Evolutionary conservation across 768 basidiomycete species (phyloP), one percentile per base, ranked within the genome.

Genomic region (Serendipita sp.): DNA sequence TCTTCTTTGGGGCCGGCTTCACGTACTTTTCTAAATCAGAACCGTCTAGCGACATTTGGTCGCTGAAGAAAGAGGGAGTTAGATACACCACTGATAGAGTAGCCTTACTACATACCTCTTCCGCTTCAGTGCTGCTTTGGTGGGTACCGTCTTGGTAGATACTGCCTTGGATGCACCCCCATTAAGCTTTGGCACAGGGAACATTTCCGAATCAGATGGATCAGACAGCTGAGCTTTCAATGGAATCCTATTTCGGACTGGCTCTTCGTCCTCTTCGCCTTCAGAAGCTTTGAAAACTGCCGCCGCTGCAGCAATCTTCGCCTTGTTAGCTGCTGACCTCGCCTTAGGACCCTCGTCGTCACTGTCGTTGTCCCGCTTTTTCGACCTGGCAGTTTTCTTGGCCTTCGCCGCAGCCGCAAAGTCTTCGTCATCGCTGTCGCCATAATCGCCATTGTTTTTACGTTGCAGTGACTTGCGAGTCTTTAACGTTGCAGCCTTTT

Each of bases 291-390:
- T 34, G 34, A 60, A 60, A 34, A 36, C 55, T 10, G 55, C 55
- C 16, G 55, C 55, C 23, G 55, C 55, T 1, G 55, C 55, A 1
- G 27, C 55, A 27, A 60, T 29, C 60, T 69, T 68, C 13, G 69
- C 66, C 64, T 72, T 70, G 52, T 68, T 66, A 2, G 74, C 76
- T 1, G 73, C 74, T 3, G 78, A 77, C 67, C 81, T 81, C 62
- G 71, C 73, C 1, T 81, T 82, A 66, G 77, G 79, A 71, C 81
- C 83, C 64, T 83, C 81, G 64, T 82, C 81, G 29, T 82, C 81
- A 13, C 37, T 40, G 3, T 74, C 77, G 63, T 75, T 75, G 2
- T 75, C 76, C 2, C n/a, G 5, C 18, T 36, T 60, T 31, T 60
- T 60, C 55, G 23, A n/a, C 34, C 23, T 11, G 68, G 64, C 15